Percentiles rank a stretch among this genome's conserved stretches.
Evolutionary conservation across 129 eudicot genomes (phyloP).

Genomic region (Artemisia tridentata): DNA sequence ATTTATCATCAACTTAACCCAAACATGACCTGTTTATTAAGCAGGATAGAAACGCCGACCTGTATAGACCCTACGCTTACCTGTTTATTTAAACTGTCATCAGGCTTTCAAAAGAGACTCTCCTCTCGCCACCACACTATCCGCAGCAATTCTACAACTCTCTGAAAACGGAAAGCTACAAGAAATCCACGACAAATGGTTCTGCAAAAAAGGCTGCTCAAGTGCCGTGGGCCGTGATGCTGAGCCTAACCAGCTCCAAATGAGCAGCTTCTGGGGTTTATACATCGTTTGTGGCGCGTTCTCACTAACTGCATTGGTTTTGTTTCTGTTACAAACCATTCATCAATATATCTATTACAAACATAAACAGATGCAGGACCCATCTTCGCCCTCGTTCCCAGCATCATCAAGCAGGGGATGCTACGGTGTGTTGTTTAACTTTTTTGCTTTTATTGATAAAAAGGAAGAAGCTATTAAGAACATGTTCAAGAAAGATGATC

Average conservation of each 20-base stretch:
- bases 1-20: no score
- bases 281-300: constrained; percentile 45
- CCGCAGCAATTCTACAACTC: constrained; percentile 47
- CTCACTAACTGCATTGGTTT: constrained; percentile 38
- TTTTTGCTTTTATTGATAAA: constrained; percentile 51
- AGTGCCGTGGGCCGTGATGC: constrained; percentile 9
- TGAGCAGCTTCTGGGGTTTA: constrained; percentile 56
- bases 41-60: no score
- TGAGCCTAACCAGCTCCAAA: constrained; percentile 48
- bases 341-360: constrained; percentile 47
- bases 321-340: constrained; percentile 38
- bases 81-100: not conserved
- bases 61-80: no score
- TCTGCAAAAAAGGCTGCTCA: constrained; percentile 44
- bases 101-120: constrained; percentile 63
- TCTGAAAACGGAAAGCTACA: constrained; percentile 54
- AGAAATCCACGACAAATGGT: constrained; percentile 50
- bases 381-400: constrained; percentile 30
- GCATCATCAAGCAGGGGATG: constrained; percentile 35
- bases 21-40: no score
- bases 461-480: constrained; percentile 60
- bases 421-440: constrained; percentile 28
- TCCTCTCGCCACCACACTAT: constrained; percentile 54
- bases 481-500: constrained; percentile 39
- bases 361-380: constrained; percentile 31